Percentiles rank a stretch among this genome's conserved stretches.
Evolutionary conservation across 257 asterid species (phyloP).

Genomic region (Fraxinus cuspidata): DNA sequence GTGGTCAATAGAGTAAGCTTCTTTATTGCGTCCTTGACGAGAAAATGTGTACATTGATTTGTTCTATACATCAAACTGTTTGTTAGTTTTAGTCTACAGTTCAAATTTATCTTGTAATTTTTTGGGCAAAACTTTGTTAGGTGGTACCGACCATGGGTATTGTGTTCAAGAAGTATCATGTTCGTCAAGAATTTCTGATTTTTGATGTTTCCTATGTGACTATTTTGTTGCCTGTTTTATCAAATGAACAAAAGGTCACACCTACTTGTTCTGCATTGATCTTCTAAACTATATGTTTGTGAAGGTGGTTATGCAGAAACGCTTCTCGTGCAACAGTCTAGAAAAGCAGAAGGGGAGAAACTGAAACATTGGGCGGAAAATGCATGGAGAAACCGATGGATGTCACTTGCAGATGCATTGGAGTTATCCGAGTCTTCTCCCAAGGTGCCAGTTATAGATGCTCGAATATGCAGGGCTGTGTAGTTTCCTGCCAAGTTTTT

Average conservation of each 20-base stretch:
- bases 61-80: background rate
- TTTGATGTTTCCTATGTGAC: background rate
- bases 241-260: background rate
- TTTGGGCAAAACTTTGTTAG: background rate
- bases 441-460: slow-evolving; percentile 62
- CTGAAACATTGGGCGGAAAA: slow-evolving; percentile 69
- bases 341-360: slow-evolving; percentile 83
- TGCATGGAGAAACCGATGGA: slow-evolving; percentile 65
- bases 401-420: slow-evolving; percentile 67
- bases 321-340: slow-evolving; percentile 67
- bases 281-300: slow-evolving; percentile 13
- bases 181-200: background rate
- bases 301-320: slow-evolving; percentile 90
- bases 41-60: background rate
- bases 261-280: background rate
- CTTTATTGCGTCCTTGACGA: background rate
- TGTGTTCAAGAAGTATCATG: background rate
- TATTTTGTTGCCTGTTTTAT: background rate
- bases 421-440: slow-evolving; percentile 53
- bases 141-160: background rate
- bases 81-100: too few relatives aligned
- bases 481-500: slow-evolving; percentile 27
- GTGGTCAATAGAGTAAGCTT: background rate
- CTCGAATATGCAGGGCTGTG: slow-evolving; percentile 70
- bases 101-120: background rate